phyloP scores from a whole-genome alignment of 2,329 filamentous ascomycete genomes.

The Colletotrichum gigasporum region DNA sequence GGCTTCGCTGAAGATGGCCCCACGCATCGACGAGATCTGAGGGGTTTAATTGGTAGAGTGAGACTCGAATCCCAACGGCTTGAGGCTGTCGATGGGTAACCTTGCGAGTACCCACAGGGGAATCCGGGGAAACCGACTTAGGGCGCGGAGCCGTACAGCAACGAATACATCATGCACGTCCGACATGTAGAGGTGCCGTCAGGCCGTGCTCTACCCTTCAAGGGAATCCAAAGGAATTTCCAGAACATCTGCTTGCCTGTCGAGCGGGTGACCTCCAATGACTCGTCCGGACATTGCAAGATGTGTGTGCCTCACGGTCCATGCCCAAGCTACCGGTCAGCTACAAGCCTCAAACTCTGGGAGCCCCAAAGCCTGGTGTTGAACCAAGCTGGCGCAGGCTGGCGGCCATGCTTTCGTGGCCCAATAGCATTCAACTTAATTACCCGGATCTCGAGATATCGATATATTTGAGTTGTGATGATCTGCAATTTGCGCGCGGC shows the following conservation, averaged over 20 bases:
- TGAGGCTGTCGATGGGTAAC: conserved; percentile 7
- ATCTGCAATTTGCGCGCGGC: not conserved
- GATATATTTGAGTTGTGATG: not conserved
- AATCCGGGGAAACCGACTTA: conserved; percentile 6
- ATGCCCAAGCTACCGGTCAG: not conserved
- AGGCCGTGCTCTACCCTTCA: conserved; percentile 8
- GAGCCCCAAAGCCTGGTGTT: not conserved
- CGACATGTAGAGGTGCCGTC: not conserved
- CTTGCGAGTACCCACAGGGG: conserved; percentile 16
- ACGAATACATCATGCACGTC: conserved; percentile 12
- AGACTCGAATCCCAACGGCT: not conserved
- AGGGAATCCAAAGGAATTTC: not conserved
- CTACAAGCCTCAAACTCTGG: not conserved
- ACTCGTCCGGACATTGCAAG: conserved; percentile 8
- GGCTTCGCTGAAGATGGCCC: conserved; percentile 9
- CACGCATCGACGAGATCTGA: not conserved
- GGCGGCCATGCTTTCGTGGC: not conserved
- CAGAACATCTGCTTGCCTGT: conserved; percentile 2
- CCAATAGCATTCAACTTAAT: not conserved
- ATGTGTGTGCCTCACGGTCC: not conserved
- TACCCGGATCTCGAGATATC: not conserved
- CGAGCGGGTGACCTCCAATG: not conserved
- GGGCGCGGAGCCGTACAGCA: not conserved
- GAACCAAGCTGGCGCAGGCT: not conserved
- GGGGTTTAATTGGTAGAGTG: not conserved